Evolutionary conservation across 495 filamentous ascomycete species (phyloP).

Genomic region (Aspergillus wentii): DNA sequence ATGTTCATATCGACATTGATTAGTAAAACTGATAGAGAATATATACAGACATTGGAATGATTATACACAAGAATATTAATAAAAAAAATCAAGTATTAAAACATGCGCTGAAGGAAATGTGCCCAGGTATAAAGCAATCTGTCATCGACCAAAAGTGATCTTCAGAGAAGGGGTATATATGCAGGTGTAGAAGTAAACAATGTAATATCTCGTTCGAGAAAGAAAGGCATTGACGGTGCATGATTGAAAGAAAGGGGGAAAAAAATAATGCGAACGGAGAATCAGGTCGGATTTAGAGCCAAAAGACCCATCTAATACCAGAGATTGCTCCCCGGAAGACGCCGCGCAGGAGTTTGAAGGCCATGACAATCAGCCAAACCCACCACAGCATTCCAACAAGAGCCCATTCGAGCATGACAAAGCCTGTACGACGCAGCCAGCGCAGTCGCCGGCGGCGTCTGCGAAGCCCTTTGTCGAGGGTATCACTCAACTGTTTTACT

Average conservation of each 20-base stretch:
- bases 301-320: conserved; percentile 70
- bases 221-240: background rate
- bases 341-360: conserved; percentile 56
- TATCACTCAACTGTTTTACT: conserved; percentile 72
- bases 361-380: conserved; percentile 75
- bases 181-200: background rate
- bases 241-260: no score
- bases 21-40: no score
- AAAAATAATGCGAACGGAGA: no score
- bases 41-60: no score
- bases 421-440: conserved; percentile 65
- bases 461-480: conserved; percentile 66
- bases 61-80: no score
- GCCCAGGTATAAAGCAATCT: no score
- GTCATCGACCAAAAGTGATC: no score
- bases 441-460: conserved; percentile 64
- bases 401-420: conserved; percentile 72
- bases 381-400: conserved; percentile 79
- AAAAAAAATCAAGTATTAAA: no score
- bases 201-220: background rate
- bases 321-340: conserved; percentile 52
- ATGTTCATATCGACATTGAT: no score
- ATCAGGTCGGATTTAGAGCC: no score
- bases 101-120: no score
- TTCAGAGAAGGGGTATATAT: background rate